Conservation (phyloP, 345 rosid genomes). For the Corymbia maculata region DNA sequence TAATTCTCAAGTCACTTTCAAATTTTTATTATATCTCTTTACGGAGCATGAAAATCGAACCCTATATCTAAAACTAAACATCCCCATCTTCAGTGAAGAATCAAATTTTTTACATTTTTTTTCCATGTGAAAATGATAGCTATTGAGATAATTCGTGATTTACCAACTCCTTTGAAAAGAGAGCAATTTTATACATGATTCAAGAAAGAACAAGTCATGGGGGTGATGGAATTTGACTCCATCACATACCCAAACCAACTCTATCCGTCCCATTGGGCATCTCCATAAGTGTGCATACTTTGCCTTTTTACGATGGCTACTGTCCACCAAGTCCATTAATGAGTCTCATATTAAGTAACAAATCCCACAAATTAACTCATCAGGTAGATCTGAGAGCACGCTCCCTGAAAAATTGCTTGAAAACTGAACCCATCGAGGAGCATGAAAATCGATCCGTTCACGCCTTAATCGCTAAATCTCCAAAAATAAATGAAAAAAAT, state of each 20-base stretch:
- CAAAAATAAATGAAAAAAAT: neutral
- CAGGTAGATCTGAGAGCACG: neutral
- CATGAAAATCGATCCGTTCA: neutral
- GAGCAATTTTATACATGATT: neutral
- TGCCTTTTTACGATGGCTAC: neutral
- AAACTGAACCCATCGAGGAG: neutral
- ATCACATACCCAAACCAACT: too few relatives aligned
- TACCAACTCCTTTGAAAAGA: too few relatives aligned
- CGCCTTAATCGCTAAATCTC: neutral
- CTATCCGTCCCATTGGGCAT: neutral
- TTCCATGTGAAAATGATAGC: too few relatives aligned
- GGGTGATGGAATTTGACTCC: neutral
- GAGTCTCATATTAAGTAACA: accelerated
- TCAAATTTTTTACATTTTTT: too few relatives aligned
- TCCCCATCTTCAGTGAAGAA: too few relatives aligned
- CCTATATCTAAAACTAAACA: too few relatives aligned
- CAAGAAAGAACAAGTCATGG: neutral
- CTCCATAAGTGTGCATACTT: neutral
- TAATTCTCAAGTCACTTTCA: too few relatives aligned
- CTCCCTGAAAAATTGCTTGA: neutral
- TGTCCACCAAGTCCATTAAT: neutral
- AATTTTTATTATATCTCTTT: too few relatives aligned
- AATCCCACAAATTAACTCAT: neutral
- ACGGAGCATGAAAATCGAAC: too few relatives aligned
- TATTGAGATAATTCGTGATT: too few relatives aligned